Base-by-base conservation (phyloP, 768 basidiomycete species). In the Piloderma croceum region DNA sequence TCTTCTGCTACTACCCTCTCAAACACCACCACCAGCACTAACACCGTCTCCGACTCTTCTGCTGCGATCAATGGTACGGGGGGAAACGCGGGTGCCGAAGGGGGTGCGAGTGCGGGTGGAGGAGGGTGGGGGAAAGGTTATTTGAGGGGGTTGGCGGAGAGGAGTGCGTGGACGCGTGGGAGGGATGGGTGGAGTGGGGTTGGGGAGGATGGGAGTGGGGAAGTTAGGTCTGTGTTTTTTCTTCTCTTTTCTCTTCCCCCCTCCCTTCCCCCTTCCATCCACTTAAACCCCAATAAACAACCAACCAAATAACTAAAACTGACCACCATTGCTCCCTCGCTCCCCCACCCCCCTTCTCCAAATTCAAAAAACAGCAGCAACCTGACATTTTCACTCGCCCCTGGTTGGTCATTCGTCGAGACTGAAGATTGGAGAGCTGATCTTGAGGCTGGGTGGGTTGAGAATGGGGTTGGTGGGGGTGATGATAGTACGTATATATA, bases 401-500 rank as follows among this genome's bases (percentile, higher is more conserved):
- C 76, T 3, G 81, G 80, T 0, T 90, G 86, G 85, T 55, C 66
- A 1, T 90, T 88, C 43, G 76, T 89, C 6, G 73, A 78, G 45
- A 80, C 80, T 0, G 87, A 90, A 49, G 77, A 82, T 39, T 90
- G 87, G 88, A 67, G 81, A 38, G 69, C 76, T 20, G 87, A 89
- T 59, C 38, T 78, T 6, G 62, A 63, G 20, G 81, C 71, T 3
- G 55, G 51, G 4, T 90, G 86, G 86, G 21, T 24, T 24, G 40
- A 36, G 7, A 22, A 38, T 13, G 44, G 48, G 3, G 48, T 45
- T 9, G 25, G 47, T 12, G 57, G 53, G 3, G 55, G 57, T 3
- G 61, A 64, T 4, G 45, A 57, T 41, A 53, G 62, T 56, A 15
- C 6, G 54, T 32, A 5, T 5, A n/a, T 17, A 6, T 12, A 20